Evolutionary conservation across 148 eudicot species (phyloP), one percentile per base, ranked within the genome.

Genomic region (Cornus controversa): DNA sequence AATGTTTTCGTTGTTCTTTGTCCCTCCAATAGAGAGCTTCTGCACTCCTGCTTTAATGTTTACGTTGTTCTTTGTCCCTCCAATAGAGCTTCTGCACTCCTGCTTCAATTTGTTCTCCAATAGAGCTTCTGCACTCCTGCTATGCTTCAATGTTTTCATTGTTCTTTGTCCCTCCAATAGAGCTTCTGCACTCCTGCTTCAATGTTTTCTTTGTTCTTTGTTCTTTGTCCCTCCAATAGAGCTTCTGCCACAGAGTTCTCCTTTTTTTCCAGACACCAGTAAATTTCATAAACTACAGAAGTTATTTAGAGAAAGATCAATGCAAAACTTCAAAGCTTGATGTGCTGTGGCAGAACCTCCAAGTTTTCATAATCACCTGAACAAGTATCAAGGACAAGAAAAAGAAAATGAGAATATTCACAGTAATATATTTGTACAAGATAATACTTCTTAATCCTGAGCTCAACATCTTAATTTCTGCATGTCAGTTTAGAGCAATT

Each of bases 331-430:
- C 3, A 22, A 37, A 26, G 50, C 8, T 58, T 73, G 31, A n/a
- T 3, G 20, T 60, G 64, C 7, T 60, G 64, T 16, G 15, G 57
- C 20, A 16, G 57, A 13, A 34, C 66, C 66, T 24, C 75, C 75
- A 54, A 54, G 45, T 53, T 64, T 72, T 57, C 66, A 54, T 20
- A 54, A 40, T 24, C 75, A 29, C 45, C 75, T 72, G 75, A 57
- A 29, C 66, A 25, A 18, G 36, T 31, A 16, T 71, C 74, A 50
- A 36, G 8, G 25, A 7, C 36, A 50, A 71, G 8, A 40, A 40
- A 40, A 40, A 40, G 45, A 9, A 40, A 40, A 40, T 40, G 45
- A 40, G 45, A 40, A 40, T 40, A 9, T 8, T 40, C 45, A 40
- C 45, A 40, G 45, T 40, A 40, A 40, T 40, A 40, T 40, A 40